Percentiles rank a stretch among this genome's conserved stretches.
These are phyloP conservation scores for Isatis tinctoria DNA, from an alignment of 345 rosid species.

Conservation along the genomic window DNA sequence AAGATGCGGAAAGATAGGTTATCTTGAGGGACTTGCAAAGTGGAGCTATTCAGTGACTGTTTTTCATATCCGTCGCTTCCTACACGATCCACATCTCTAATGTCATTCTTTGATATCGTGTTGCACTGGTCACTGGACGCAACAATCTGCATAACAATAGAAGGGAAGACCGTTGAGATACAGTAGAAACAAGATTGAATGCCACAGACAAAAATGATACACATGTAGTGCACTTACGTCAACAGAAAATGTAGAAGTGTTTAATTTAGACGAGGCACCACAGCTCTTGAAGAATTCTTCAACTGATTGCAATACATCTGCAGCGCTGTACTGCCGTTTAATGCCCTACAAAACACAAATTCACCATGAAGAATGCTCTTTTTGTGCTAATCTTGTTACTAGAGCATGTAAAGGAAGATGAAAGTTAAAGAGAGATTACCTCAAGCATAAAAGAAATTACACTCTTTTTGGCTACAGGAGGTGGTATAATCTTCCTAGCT, in stretches of 20 bases:
- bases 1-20: constrained; percentile 46
- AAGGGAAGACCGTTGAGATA: constrained; percentile 21
- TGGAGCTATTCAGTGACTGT: constrained; percentile 26
- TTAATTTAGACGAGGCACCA: constrained; percentile 67
- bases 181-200: constrained; percentile 5
- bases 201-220: constrained; percentile 5
- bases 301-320: constrained; percentile 59
- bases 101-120: constrained; percentile 39
- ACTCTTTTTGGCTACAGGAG: constrained; percentile 43
- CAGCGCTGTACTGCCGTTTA: constrained; percentile 64
- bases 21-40: constrained; percentile 27
- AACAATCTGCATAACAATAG: constrained; percentile 42
- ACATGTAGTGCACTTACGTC: constrained; percentile 50
- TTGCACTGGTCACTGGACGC: constrained; percentile 51
- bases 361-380: neutral
- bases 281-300: constrained; percentile 51
- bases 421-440: constrained; percentile 39
- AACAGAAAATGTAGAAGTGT: constrained; percentile 47
- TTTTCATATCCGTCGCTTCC: constrained; percentile 20
- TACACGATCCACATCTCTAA: constrained; percentile 21
- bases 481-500: constrained; percentile 48
- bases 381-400: neutral
- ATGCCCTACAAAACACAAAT: constrained; percentile 47
- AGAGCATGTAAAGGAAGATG: neutral
- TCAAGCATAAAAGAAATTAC: constrained; percentile 68